Conservation (phyloP, 305 asterid species). For the Rubia peregrina region DNA sequence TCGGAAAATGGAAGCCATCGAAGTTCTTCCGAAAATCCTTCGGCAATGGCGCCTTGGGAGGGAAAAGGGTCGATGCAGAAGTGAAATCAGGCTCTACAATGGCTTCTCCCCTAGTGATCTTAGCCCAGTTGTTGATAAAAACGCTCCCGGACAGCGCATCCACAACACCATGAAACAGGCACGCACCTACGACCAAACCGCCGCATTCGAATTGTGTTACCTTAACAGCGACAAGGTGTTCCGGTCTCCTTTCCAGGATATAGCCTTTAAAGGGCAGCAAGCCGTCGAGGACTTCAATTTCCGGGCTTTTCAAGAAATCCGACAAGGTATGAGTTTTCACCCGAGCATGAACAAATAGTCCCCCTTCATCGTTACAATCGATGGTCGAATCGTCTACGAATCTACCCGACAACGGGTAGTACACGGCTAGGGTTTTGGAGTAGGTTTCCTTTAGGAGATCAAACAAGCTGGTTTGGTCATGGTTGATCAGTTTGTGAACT, state of each 20-base stretch:
- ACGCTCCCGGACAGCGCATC: slow-evolving; percentile 14
- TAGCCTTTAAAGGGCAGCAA: slow-evolving; percentile 20
- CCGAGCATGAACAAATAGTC: slow-evolving; percentile 17
- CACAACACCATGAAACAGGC: slow-evolving; percentile 22
- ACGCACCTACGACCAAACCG: slow-evolving; percentile 23
- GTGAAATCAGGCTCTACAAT: slow-evolving; percentile 16
- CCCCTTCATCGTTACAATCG: slow-evolving; percentile 26
- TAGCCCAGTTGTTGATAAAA: slow-evolving; percentile 25
- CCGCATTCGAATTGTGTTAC: slow-evolving; percentile 20
- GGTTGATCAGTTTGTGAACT: not conserved
- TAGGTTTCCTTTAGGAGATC: slow-evolving; percentile 15
- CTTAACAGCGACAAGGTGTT: slow-evolving; percentile 13
- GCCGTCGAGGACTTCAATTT: slow-evolving; percentile 11
- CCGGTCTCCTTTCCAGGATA: slow-evolving; percentile 5
- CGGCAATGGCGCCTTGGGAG: slow-evolving; percentile 14
- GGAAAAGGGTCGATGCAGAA: slow-evolving; percentile 12
- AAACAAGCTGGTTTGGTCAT: not conserved
- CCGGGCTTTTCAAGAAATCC: slow-evolving; percentile 17
- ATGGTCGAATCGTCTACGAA: slow-evolving; percentile 15
- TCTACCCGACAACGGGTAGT: slow-evolving; percentile 29
- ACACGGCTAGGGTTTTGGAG: slow-evolving; percentile 19
- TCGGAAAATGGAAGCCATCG: slow-evolving; percentile 21
- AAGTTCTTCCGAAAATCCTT: slow-evolving; percentile 16
- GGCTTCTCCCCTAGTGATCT: slow-evolving; percentile 8
- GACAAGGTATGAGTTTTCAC: slow-evolving; percentile 11